Evolutionary conservation across 768 basidiomycete genomes (phyloP), one percentile per base, ranked within the genome.

Genomic region (Neoboletus magnificus): DNA sequence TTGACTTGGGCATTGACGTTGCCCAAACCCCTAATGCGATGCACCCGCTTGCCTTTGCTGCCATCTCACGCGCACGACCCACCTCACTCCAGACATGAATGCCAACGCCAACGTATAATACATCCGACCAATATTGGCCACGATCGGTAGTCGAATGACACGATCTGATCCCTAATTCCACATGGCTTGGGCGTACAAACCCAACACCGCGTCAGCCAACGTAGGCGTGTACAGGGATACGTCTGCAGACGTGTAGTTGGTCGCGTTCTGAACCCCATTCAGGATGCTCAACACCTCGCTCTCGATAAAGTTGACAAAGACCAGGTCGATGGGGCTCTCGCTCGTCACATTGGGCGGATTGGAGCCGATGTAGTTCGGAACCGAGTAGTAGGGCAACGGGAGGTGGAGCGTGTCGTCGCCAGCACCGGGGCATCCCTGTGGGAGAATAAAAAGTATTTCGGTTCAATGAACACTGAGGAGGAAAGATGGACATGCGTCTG

Each of bases 391-490:
- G 5, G 86, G 79, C 49, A 88, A 66, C 3, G 89, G 82, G 2
- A 72, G 61, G 67, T 93, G 91, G 0, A 71, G 69, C 4, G 78
- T 82, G 62, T 93, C 91, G 65, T 93, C 91, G 2, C 90, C 91
- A 10, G 82, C 71, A 3, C 85, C 87, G 2, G 88, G 85, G 66
- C 91, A 91, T 2, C 81, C 73, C 87, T 84, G 52, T 11, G 16
- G 32, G 20, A 25, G 32, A 11, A n/a, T 27, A n/a, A 15, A 30
- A 30, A 8, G 11, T 7, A 33, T 5, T 16, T 1, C 15, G 33
- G 15, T 1, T 22, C 33, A 33, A 16, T 15, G 22, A 37, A 13
- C n/a, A 15, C 5, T 11, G 60, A 36, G 16, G 23, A 42, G 23
- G 3, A 20, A 22, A 43, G 16, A 3, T 0, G n/a, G 18, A 67